These are phyloP conservation scores for Penicillium odoratum DNA, from an alignment of 495 filamentous ascomycete species.

Conservation along the genomic window DNA sequence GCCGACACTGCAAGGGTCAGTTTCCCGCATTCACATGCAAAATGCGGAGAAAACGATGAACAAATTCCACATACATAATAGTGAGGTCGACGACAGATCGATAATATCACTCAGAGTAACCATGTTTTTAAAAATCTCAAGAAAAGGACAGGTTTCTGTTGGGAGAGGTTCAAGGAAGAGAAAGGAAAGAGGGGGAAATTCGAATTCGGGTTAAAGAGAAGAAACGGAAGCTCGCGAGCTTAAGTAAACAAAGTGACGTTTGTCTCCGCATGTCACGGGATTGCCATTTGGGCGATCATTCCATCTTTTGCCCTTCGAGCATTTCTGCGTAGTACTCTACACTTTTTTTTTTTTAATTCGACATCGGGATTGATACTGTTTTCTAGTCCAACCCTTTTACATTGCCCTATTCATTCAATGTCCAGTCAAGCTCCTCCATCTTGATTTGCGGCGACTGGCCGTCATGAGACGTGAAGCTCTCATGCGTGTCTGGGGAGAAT, in stretches of 20 bases:
- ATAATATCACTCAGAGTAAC: slow-evolving; percentile 41
- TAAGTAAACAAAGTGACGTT: slow-evolving; percentile 38
- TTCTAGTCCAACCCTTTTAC: slow-evolving; percentile 2
- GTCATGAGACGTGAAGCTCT: slow-evolving; percentile 36
- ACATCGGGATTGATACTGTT: neutral
- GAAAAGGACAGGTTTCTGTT: neutral
- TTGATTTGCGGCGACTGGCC: slow-evolving; percentile 25
- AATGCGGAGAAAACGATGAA: slow-evolving; percentile 19
- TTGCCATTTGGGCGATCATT: neutral
- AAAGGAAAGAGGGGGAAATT: slow-evolving; percentile 9
- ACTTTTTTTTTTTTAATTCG: neutral
- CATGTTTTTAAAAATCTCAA: slow-evolving; percentile 26
- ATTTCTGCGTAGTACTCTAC: neutral
- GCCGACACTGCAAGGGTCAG: slow-evolving; percentile 45
- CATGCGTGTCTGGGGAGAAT: slow-evolving; percentile 52
- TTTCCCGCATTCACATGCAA: slow-evolving; percentile 35
- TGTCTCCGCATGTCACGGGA: slow-evolving; percentile 7
- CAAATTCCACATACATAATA: slow-evolving; percentile 40
- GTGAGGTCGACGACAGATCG: slow-evolving; percentile 45
- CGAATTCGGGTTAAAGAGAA: slow-evolving; percentile 6
- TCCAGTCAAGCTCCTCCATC: slow-evolving; percentile 18
- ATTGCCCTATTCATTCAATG: slow-evolving; percentile 7
- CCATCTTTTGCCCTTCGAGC: neutral
- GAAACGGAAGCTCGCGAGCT: slow-evolving; percentile 18
- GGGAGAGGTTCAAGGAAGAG: slow-evolving; percentile 1